Conservation (phyloP, 148 eudicot genomes). For the Chenopodium album region DNA sequence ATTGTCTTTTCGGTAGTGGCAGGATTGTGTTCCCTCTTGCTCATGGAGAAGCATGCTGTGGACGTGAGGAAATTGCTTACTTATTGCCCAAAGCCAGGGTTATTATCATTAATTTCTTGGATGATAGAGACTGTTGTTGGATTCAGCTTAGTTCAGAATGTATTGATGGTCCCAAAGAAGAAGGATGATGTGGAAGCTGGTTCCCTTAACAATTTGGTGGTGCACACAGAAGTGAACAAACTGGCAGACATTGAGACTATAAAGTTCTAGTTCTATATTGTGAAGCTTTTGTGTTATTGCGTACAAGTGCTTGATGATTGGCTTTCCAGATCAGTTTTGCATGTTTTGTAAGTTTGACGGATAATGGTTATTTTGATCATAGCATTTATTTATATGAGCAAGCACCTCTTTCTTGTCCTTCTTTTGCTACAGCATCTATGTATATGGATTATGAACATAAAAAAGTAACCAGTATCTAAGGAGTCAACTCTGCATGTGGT, state of each 20-base stretch:
- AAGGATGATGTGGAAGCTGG: not conserved
- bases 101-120: not conserved
- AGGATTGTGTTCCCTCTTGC: not conserved
- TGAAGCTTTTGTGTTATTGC: not conserved
- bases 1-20: not conserved
- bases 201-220: not conserved
- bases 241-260: not conserved
- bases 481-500: not conserved
- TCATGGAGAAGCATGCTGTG: not conserved
- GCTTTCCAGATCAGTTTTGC: not conserved
- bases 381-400: not conserved
- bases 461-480: not conserved
- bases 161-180: not conserved
- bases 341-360: slow-evolving; percentile 3
- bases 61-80: not conserved
- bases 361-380: not conserved
- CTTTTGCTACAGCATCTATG: not conserved
- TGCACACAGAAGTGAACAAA: slow-evolving; percentile 7
- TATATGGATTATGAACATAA: not conserved
- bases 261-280: not conserved
- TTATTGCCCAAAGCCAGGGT: not conserved
- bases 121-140: not conserved
- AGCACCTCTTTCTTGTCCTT: not conserved
- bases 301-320: not conserved
- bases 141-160: not conserved